These are phyloP conservation scores for Fragilaria crotonensis DNA, from an alignment of 108 stramenopile genomes.

Conservation along the genomic window DNA sequence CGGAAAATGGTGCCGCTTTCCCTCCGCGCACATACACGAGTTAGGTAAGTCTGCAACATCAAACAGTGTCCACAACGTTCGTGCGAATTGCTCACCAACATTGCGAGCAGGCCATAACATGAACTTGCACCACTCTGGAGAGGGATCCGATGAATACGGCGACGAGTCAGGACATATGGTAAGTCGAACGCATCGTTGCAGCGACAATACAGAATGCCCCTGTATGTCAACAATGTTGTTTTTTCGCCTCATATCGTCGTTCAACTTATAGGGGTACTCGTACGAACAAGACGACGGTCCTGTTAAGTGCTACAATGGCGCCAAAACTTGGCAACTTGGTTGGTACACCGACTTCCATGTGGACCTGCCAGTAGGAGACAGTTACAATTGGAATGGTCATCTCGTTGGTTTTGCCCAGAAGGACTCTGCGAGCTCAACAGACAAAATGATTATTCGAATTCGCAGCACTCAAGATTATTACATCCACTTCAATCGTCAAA, in stretches of 20 bases:
- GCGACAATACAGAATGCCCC: not conserved
- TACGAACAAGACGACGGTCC: constrained; percentile 5
- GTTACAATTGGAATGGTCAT: not conserved
- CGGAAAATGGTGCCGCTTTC: not conserved
- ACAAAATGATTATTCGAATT: constrained; percentile 2
- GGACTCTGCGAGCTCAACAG: not conserved
- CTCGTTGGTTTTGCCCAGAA: not conserved
- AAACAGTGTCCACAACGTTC: not conserved
- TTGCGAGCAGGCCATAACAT: not conserved
- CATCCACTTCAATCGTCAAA: not conserved
- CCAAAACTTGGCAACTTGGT: constrained; percentile 9
- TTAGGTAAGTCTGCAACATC: not conserved
- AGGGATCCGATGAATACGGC: no score
- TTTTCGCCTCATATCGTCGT: not conserved
- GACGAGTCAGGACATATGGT: not conserved
- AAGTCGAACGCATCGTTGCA: not conserved
- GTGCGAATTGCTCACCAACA: not conserved
- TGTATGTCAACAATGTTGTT: not conserved
- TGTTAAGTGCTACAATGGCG: constrained; percentile 12
- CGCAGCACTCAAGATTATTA: not conserved
- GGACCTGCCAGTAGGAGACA: not conserved
- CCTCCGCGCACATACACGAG: not conserved
- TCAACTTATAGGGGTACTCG: not conserved
- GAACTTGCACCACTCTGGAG: not conserved
- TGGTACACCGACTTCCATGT: constrained; percentile 2